These are phyloP conservation scores for Sporisorium iseilematis-ciliati DNA, from an alignment of 1,284 basidiomycete species.

Conservation along the genomic window DNA sequence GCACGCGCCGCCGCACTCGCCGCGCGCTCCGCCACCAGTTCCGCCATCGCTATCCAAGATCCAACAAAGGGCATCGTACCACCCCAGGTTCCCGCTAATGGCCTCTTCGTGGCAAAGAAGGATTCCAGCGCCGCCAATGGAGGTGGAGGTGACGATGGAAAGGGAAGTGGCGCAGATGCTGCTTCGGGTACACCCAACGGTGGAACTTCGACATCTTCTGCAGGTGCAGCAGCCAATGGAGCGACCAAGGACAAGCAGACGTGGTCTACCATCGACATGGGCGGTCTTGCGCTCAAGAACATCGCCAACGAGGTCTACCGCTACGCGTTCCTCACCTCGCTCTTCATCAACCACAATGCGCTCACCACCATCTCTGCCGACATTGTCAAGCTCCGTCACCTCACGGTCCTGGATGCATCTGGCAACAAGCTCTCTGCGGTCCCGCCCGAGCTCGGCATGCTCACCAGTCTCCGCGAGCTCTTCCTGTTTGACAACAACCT, in stretches of 20 bases:
- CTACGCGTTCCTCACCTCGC: conserved; percentile 92
- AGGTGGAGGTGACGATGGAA: conserved; percentile 40
- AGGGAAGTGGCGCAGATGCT: conserved; percentile 26
- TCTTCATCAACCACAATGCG: conserved; percentile 97
- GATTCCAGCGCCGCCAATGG: conserved; percentile 43
- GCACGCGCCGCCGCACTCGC: conserved; percentile 74
- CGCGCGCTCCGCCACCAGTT: conserved; percentile 72
- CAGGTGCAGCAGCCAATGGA: conserved; percentile 1
- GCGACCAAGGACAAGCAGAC: conserved; percentile 53
- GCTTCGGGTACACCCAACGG: conserved; percentile 29
- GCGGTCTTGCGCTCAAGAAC: conserved; percentile 92
- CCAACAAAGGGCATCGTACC: conserved; percentile 71
- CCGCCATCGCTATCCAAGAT: conserved; percentile 71
- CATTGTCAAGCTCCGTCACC: conserved; percentile 85
- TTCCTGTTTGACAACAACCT: conserved; percentile 96
- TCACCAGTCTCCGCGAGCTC: conserved; percentile 89
- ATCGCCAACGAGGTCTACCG: conserved; percentile 84
- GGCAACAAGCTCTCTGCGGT: conserved; percentile 85
- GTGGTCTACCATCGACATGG: conserved; percentile 96
- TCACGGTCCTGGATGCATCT: conserved; percentile 92
- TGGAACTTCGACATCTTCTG: conserved; percentile 3
- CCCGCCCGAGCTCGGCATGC: conserved; percentile 90
- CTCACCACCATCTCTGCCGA: conserved; percentile 84
- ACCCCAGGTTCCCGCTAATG: conserved; percentile 69
- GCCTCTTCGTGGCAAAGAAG: conserved; percentile 68